Evolutionary conservation across 768 basidiomycete genomes (phyloP).

Genomic region (Tulasnella sp.): DNA sequence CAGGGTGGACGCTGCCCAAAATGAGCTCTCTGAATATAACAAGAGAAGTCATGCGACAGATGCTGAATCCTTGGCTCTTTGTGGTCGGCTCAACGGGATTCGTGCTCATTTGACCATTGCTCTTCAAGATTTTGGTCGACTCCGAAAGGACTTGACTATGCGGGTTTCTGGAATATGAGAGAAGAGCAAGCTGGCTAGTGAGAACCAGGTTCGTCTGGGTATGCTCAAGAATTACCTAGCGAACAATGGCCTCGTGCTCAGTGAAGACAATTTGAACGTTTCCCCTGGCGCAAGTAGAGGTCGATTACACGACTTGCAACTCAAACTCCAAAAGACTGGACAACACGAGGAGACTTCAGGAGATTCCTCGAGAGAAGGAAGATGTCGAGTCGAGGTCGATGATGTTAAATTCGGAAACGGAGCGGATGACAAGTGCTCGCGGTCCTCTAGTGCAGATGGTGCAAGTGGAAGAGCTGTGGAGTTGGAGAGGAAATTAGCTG

Average conservation of each 20-base stretch:
- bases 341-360: constrained; percentile 64
- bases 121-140: constrained; percentile 49
- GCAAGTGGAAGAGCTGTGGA: constrained; percentile 41
- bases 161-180: constrained; percentile 54
- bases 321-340: constrained; percentile 56
- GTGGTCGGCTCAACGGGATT: constrained; percentile 60
- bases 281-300: constrained; percentile 25
- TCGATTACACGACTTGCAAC: constrained; percentile 64
- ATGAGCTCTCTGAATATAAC: constrained; percentile 53
- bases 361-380: constrained; percentile 49
- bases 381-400: constrained; percentile 62
- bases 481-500: constrained; percentile 64
- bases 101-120: constrained; percentile 59
- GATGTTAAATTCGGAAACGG: constrained; percentile 51
- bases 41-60: constrained; percentile 54
- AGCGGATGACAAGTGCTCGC: constrained; percentile 47
- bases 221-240: constrained; percentile 77
- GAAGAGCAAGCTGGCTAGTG: constrained; percentile 49
- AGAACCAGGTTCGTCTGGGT: constrained; percentile 56
- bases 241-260: constrained; percentile 72
- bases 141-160: constrained; percentile 54
- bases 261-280: constrained; percentile 51
- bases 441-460: constrained; percentile 33
- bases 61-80: constrained; percentile 45
- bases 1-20: constrained; percentile 55